phyloP scores from a whole-genome alignment of 1,139 yeast genomes.

The Zygosaccharomyces pseudobailii region DNA sequence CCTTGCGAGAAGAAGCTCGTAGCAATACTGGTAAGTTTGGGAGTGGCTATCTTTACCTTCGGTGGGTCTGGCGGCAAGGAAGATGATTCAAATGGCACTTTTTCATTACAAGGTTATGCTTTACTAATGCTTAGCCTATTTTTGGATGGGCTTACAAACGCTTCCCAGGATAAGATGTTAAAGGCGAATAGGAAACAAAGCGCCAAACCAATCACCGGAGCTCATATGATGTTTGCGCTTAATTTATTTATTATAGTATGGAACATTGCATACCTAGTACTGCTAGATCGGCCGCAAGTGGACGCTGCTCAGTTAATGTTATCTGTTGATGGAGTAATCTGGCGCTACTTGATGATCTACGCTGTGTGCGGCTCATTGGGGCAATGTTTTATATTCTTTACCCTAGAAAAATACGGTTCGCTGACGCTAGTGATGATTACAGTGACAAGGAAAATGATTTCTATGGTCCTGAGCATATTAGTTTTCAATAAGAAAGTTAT shows the following conservation, averaged over 20 bases:
- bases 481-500: constrained; percentile 74
- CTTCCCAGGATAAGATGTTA: constrained; percentile 86
- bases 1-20: constrained; percentile 74
- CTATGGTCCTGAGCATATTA: constrained; percentile 84
- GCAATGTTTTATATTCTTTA: constrained; percentile 82
- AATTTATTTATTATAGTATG: constrained; percentile 42
- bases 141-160: constrained; percentile 87
- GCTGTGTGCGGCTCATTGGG: constrained; percentile 85
- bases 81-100: constrained; percentile 22
- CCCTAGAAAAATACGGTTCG: constrained; percentile 80
- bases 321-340: constrained; percentile 45
- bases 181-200: constrained; percentile 40
- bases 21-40: constrained; percentile 69
- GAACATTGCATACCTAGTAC: constrained; percentile 42
- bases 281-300: constrained; percentile 24
- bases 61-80: constrained; percentile 29
- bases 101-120: constrained; percentile 50
- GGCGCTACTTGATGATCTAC: constrained; percentile 59
- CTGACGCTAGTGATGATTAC: constrained; percentile 85
- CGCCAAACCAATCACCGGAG: constrained; percentile 61
- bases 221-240: constrained; percentile 79
- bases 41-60: constrained; percentile 76
- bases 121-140: constrained; percentile 61
- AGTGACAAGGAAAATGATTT: constrained; percentile 91
- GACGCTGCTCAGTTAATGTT: constrained; percentile 22